A percentile compares a stretch with the other conserved stretches of the same genome.
phyloP scores from a whole-genome alignment of 768 basidiomycete species.

The Calvatia gigantea region DNA sequence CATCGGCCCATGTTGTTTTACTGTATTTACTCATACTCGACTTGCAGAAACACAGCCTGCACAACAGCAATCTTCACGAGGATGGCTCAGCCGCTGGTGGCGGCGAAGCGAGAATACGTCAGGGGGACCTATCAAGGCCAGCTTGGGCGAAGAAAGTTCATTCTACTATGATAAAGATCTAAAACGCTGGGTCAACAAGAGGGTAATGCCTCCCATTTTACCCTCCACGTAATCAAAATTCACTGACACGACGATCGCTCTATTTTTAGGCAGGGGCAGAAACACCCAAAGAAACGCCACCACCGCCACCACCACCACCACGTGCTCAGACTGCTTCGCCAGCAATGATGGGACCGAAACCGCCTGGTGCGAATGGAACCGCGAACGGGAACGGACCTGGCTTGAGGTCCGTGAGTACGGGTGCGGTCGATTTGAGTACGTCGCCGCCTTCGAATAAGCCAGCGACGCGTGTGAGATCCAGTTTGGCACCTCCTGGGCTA shows the following conservation, averaged over 20 bases:
- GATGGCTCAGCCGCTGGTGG: conserved; percentile 86
- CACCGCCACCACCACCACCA: conserved; percentile 62
- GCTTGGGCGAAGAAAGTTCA: conserved; percentile 83
- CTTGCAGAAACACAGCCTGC: conserved; percentile 13
- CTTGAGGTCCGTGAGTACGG: conserved; percentile 57
- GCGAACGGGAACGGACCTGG: conserved; percentile 32
- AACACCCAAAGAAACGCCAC: conserved; percentile 48
- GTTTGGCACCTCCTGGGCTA: conserved; percentile 47
- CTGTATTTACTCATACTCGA: neutral
- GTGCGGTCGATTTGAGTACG: conserved; percentile 57
- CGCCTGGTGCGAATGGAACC: conserved; percentile 5
- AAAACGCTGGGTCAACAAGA: conserved; percentile 95
- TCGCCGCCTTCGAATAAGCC: conserved; percentile 50
- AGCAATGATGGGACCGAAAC: conserved; percentile 39
- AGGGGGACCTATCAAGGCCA: conserved; percentile 82
- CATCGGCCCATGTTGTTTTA: neutral
- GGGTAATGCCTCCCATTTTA: conserved; percentile 41
- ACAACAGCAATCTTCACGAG: conserved; percentile 22
- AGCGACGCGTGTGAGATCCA: conserved; percentile 57
- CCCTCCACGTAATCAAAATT: neutral
- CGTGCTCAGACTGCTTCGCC: conserved; percentile 88
- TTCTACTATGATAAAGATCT: conserved; percentile 96
- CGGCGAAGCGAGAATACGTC: conserved; percentile 52
- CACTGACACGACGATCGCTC: neutral
- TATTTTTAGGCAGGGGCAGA: conserved; percentile 51